These are phyloP conservation scores for Priceomyces melissophilus DNA, from an alignment of 805 yeast genomes.

Conservation along the genomic window DNA sequence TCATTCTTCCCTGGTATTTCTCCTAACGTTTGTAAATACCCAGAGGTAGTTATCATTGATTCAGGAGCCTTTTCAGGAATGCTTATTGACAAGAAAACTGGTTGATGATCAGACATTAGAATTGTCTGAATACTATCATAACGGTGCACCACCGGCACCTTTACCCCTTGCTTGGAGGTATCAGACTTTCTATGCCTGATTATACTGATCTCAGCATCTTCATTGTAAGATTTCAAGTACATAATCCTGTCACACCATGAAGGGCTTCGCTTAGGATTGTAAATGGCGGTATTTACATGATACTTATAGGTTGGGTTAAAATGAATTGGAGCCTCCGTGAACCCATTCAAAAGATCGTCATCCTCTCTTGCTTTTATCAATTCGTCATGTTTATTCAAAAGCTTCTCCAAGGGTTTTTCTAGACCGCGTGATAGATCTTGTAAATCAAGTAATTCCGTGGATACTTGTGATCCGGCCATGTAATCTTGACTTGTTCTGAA, in stretches of 20 bases:
- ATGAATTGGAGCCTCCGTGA: slow-evolving; percentile 58
- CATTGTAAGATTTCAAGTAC: slow-evolving; percentile 44
- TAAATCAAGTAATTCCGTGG: slow-evolving; percentile 20
- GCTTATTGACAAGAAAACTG: slow-evolving; percentile 56
- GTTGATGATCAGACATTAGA: slow-evolving; percentile 72
- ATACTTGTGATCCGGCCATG: slow-evolving; percentile 7
- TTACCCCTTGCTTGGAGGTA: slow-evolving; percentile 5
- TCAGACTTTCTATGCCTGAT: neutral
- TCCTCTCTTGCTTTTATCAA: slow-evolving; percentile 37
- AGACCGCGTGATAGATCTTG: slow-evolving; percentile 18
- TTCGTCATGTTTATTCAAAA: slow-evolving; percentile 47
- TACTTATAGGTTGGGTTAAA: slow-evolving; percentile 85
- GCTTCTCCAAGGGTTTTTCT: slow-evolving; percentile 11
- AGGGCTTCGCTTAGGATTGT: slow-evolving; percentile 60
- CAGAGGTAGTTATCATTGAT: slow-evolving; percentile 23
- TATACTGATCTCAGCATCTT: slow-evolving; percentile 1
- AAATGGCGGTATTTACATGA: slow-evolving; percentile 46
- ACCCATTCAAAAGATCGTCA: slow-evolving; percentile 54
- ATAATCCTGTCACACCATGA: slow-evolving; percentile 91
- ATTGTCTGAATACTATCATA: slow-evolving; percentile 52
- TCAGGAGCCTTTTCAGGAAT: slow-evolving; percentile 45
- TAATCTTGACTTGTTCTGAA: slow-evolving; percentile 51
- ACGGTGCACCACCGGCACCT: slow-evolving; percentile 23
- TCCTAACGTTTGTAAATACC: slow-evolving; percentile 25
- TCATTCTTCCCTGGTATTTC: slow-evolving; percentile 9